Percentiles rank a stretch among this genome's conserved stretches.
phyloP scores from a whole-genome alignment of 2,329 filamentous ascomycete species.

The Aspergillus texensis region DNA sequence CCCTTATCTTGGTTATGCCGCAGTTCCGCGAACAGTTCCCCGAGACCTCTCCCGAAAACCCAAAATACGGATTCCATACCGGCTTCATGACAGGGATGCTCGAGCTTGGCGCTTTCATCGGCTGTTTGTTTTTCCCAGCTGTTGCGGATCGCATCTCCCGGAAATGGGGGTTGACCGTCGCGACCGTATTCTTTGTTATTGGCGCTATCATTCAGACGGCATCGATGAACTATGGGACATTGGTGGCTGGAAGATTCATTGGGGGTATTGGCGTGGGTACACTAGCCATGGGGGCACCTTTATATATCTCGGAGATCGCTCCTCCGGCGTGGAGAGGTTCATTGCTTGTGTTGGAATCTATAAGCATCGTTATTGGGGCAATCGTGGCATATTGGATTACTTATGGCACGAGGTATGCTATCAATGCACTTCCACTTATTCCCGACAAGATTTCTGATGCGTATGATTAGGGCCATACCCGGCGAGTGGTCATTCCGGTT shows the following conservation, averaged over 20 bases:
- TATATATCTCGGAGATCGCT: constrained; percentile 54
- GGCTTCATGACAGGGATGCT: constrained; percentile 51
- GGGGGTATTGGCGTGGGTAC: constrained; percentile 42
- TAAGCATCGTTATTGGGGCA: constrained; percentile 29
- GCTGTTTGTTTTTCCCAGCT: constrained; percentile 44
- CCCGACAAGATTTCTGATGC: not conserved
- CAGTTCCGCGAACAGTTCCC: constrained; percentile 49
- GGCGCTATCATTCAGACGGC: constrained; percentile 47
- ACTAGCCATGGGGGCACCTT: constrained; percentile 47
- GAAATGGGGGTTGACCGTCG: constrained; percentile 43
- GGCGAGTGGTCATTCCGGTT: constrained; percentile 50
- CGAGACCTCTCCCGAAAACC: constrained; percentile 38
- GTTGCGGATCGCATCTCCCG: constrained; percentile 42
- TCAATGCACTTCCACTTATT: not conserved
- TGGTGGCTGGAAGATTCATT: constrained; percentile 40
- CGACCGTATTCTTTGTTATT: constrained; percentile 41
- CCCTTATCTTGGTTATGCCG: constrained; percentile 50
- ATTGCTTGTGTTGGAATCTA: constrained; percentile 24
- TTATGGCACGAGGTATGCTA: constrained; percentile 50
- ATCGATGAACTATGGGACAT: constrained; percentile 26
- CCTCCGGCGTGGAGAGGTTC: constrained; percentile 30
- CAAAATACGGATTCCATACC: constrained; percentile 30
- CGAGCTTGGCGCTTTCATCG: constrained; percentile 34
- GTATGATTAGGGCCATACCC: not conserved
- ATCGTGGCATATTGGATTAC: constrained; percentile 40